These are phyloP conservation scores for Coccinonectria pachysandricola DNA, from an alignment of 2,329 filamentous ascomycete genomes.

Conservation along the genomic window DNA sequence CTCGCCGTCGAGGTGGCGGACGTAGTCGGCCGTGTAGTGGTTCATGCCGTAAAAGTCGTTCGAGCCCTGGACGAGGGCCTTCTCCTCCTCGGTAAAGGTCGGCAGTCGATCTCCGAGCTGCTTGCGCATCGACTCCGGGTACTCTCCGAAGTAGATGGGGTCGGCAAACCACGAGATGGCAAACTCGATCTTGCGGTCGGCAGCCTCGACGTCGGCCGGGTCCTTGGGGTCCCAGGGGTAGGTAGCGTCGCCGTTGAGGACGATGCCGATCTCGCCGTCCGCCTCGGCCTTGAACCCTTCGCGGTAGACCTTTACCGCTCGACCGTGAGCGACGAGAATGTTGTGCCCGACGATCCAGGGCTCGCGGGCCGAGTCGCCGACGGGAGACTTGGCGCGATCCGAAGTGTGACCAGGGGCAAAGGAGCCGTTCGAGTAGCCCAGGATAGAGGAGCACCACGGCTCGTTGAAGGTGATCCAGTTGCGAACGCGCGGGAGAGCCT, in stretches of 20 bases:
- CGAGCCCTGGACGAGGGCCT: conserved; percentile 65
- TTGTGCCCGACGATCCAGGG: conserved; percentile 78
- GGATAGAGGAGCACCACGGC: conserved; percentile 73
- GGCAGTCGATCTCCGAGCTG: conserved; percentile 74
- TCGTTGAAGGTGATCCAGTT: conserved; percentile 90
- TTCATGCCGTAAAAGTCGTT: conserved; percentile 96
- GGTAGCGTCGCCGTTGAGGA: conserved; percentile 73
- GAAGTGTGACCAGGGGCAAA: conserved; percentile 79
- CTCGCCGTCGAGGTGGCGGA: conserved; percentile 57
- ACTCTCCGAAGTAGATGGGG: conserved; percentile 75
- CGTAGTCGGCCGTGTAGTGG: conserved; percentile 83
- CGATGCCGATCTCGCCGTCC: conserved; percentile 76
- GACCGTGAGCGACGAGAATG: conserved; percentile 67
- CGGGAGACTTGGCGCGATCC: conserved; percentile 57
- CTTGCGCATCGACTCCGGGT: conserved; percentile 72
- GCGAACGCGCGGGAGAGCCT: conserved; percentile 65
- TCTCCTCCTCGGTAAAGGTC: conserved; percentile 61
- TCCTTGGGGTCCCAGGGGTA: conserved; percentile 77
- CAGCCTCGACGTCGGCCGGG: conserved; percentile 63
- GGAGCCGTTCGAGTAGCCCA: conserved; percentile 67
- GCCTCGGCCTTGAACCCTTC: conserved; percentile 67
- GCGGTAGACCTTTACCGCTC: conserved; percentile 72
- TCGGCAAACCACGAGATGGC: conserved; percentile 83
- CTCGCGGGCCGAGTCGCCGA: conserved; percentile 66
- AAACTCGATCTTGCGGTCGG: conserved; percentile 75